Conservation (phyloP, 2,329 filamentous ascomycete genomes). For the Nemania diffusa region DNA sequence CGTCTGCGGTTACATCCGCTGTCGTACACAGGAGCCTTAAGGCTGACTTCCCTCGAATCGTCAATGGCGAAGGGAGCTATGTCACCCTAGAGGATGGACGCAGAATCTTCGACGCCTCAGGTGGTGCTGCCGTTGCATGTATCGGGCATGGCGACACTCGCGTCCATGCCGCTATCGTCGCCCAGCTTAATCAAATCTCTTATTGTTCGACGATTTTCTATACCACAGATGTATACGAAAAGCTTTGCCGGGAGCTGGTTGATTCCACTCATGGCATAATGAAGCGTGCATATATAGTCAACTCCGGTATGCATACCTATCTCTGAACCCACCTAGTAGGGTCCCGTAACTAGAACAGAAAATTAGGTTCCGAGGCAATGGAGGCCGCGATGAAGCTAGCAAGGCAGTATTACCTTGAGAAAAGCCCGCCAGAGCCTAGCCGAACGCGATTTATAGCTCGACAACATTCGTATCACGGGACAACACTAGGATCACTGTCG, state of each 20-base stretch:
- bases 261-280: conserved; percentile 49
- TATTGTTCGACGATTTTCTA: conserved; percentile 55
- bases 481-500: conserved; percentile 73
- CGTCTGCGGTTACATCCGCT: conserved; percentile 44
- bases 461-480: conserved; percentile 76
- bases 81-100: conserved; percentile 55
- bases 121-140: conserved; percentile 59
- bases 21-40: conserved; percentile 54
- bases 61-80: conserved; percentile 52
- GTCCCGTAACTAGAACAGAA: conserved; percentile 5
- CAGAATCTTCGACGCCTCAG: conserved; percentile 57
- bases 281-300: conserved; percentile 51
- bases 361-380: conserved; percentile 68
- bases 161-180: conserved; percentile 54
- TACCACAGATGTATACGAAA: conserved; percentile 39
- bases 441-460: conserved; percentile 75
- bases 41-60: conserved; percentile 49
- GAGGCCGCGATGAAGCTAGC: conserved; percentile 72
- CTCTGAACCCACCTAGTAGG: background rate
- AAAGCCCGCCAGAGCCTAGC: conserved; percentile 60
- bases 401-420: conserved; percentile 69
- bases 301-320: conserved; percentile 47
- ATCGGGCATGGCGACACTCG: conserved; percentile 57
- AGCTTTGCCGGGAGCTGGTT: conserved; percentile 46
- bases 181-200: conserved; percentile 54